Conservation (phyloP, 768 basidiomycete species). For the Pulveroboletus frians region DNA sequence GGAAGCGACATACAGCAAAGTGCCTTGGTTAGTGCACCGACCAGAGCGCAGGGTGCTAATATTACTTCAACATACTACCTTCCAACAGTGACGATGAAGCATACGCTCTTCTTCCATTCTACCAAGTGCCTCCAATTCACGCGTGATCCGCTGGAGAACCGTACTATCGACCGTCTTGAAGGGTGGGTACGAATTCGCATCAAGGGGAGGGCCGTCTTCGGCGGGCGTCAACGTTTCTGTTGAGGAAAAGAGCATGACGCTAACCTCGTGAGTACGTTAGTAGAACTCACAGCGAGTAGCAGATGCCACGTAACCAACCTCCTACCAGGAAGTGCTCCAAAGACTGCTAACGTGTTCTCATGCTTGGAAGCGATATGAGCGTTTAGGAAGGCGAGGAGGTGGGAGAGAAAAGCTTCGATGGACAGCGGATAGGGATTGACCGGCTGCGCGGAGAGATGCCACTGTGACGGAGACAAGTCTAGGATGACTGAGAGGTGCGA, state of each 20-base stretch:
- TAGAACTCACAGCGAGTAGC: background rate
- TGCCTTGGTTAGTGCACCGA: conserved; percentile 87
- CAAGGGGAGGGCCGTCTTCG: conserved; percentile 38
- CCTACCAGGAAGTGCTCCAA: conserved; percentile 80
- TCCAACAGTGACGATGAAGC: background rate
- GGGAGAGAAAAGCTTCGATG: conserved; percentile 71
- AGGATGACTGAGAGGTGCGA: conserved; percentile 78
- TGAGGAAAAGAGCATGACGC: conserved; percentile 75
- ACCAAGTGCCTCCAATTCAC: conserved; percentile 53
- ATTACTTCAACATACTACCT: conserved; percentile 4
- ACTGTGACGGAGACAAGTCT: conserved; percentile 82
- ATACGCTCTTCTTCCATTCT: conserved; percentile 44
- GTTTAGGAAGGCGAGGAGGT: conserved; percentile 87
- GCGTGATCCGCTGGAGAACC: conserved; percentile 55
- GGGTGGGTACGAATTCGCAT: conserved; percentile 79
- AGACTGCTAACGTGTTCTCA: conserved; percentile 90
- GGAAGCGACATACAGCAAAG: conserved; percentile 65
- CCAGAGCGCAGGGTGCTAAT: conserved; percentile 63
- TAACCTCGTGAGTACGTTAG: conserved; percentile 25
- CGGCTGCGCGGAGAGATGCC: conserved; percentile 63
- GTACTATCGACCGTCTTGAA: conserved; percentile 74
- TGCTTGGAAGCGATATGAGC: conserved; percentile 86
- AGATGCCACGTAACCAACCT: conserved; percentile 45
- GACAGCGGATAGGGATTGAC: conserved; percentile 50
- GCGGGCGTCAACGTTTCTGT: conserved; percentile 38